Percentiles rank a stretch among this genome's conserved stretches.
phyloP scores from a whole-genome alignment of 257 asterid species.

The Cynanchum wilfordii region DNA sequence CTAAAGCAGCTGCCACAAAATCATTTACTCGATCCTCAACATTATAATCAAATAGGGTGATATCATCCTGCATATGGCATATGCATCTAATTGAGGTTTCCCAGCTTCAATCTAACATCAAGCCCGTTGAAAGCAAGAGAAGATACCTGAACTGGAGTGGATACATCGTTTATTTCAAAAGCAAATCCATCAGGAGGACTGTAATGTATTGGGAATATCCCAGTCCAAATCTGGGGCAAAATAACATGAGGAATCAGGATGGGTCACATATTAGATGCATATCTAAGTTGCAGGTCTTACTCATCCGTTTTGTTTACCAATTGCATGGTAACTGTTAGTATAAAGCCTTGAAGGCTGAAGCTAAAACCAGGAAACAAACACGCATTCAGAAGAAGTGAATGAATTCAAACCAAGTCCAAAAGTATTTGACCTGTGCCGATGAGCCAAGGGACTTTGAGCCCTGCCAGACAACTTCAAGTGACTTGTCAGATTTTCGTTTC shows the following conservation, averaged over 20 bases:
- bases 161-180: slow-evolving; percentile 68
- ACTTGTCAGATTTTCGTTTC: slow-evolving; percentile 46
- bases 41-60: slow-evolving; percentile 63
- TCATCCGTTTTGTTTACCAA: background rate
- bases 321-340: background rate
- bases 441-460: slow-evolving; percentile 71
- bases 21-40: slow-evolving; percentile 70
- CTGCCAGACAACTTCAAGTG: slow-evolving; percentile 79
- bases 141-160: slow-evolving; percentile 68
- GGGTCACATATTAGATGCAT: background rate
- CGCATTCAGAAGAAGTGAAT: slow-evolving; percentile 5
- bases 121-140: background rate
- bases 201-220: slow-evolving; percentile 64
- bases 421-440: slow-evolving; percentile 58
- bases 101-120: slow-evolving; percentile 13
- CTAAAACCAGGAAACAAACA: background rate
- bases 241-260: slow-evolving; percentile 2
- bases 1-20: slow-evolving; percentile 69
- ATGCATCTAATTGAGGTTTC: slow-evolving; percentile 18
- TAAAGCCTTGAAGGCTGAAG: background rate
- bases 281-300: background rate
- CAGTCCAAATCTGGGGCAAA: slow-evolving; percentile 62
- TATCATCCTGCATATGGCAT: slow-evolving; percentile 52
- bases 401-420: slow-evolving; percentile 4
- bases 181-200: slow-evolving; percentile 72